These are phyloP conservation scores for Alternaria tenuissima DNA, from an alignment of 2,329 filamentous ascomycete species.

Conservation along the genomic window DNA sequence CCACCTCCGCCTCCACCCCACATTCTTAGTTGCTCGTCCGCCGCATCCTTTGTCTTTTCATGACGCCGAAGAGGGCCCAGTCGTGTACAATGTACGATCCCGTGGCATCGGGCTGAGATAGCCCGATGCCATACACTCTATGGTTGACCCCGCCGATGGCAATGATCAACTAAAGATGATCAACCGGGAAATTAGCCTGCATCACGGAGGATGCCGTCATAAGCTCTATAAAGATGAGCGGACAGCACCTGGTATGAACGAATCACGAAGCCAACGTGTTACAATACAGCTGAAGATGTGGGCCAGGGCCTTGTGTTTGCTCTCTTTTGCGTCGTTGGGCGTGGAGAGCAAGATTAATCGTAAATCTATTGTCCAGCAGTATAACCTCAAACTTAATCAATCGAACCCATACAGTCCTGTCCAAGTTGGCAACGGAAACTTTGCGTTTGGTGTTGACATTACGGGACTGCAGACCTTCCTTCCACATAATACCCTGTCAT, in stretches of 20 bases:
- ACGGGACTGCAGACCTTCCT: slow-evolving; percentile 58
- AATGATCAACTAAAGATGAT: slow-evolving; percentile 22
- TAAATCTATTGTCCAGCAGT: slow-evolving; percentile 42
- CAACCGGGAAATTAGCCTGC: slow-evolving; percentile 37
- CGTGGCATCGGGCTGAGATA: not conserved
- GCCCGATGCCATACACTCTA: slow-evolving; percentile 17
- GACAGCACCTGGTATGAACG: not conserved
- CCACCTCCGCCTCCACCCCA: not conserved
- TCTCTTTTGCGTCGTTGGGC: slow-evolving; percentile 1
- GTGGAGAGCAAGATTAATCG: slow-evolving; percentile 38
- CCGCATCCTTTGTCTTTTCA: not conserved
- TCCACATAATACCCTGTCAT: slow-evolving; percentile 54
- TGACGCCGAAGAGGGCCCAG: not conserved
- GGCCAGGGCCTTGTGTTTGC: slow-evolving; percentile 10
- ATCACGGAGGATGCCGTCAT: slow-evolving; percentile 8
- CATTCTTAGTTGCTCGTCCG: not conserved
- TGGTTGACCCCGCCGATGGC: slow-evolving; percentile 30
- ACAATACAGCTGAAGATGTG: slow-evolving; percentile 3
- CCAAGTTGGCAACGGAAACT: slow-evolving; percentile 59
- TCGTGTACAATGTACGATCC: not conserved
- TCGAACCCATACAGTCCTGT: slow-evolving; percentile 62
- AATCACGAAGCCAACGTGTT: slow-evolving; percentile 17
- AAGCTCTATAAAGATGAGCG: slow-evolving; percentile 13
- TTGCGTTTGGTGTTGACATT: slow-evolving; percentile 58
- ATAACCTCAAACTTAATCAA: slow-evolving; percentile 59